Base-by-base conservation (phyloP, 2,329 filamentous ascomycete species). In the Trichoderma atroviride region DNA sequence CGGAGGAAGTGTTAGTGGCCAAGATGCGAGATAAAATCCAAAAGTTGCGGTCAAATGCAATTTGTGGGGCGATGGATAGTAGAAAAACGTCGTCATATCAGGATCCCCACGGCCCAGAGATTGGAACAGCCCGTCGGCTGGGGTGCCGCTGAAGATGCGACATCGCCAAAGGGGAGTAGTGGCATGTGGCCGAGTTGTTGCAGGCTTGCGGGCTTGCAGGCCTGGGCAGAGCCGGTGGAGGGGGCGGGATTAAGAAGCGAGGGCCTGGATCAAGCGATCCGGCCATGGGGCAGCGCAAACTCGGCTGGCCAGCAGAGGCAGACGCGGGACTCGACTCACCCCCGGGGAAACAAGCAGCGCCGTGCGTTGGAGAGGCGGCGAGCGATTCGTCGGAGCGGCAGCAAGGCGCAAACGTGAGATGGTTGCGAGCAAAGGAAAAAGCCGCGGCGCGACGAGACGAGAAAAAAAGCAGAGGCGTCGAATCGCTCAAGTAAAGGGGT, bases 31-130 rank as follows among this genome's bases (percentile, higher is more conserved):
- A 63, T 62, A 62, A 62, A 69, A 57, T 63, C 58, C 57, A 69
- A 63, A 50, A 69, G 66, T 69, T 69, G 66, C 66, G 66, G 66
- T 69, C 66, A 69, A 69, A 69, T 69, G 58, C 37, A 50, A 62
- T 69, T 62, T 69, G 66, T 69, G 66, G 66, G 66, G 66, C 66
- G 29, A 62, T 57, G 66, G 66, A 57, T 52, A 37, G 37, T 59
- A 47, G 63, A 66, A 61, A 57, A 69, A 69, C 58, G 29, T 56
- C 58, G 57, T 69, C 58, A 62, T 69, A 61, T 63, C 58, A 55
- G 47, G 19, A 63, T 50, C 66, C 66, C 66, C 57, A 62, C 66
- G 66, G 66, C 66, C 58, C 47, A 69, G 66, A 63, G 58, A 29
- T 52, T 59, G 40, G 29, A 55, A 53, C 50, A 55, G 61, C n/a